Conservation (phyloP, 108 stramenopile genomes). For the Cyclotella atomus region DNA sequence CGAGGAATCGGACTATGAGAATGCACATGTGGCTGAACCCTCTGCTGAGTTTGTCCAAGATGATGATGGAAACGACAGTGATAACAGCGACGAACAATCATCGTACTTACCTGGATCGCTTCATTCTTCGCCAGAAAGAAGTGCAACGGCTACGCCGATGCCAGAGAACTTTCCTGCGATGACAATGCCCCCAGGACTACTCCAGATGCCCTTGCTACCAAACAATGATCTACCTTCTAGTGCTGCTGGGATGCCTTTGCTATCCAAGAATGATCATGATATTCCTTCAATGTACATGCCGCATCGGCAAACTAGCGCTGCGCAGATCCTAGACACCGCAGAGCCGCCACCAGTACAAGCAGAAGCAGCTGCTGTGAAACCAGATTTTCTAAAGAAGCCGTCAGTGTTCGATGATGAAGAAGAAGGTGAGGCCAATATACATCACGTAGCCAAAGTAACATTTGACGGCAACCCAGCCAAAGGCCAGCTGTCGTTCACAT, state of each 20-base stretch:
- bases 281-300: conserved; percentile 23
- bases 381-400: neutral
- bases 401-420: conserved; percentile 1
- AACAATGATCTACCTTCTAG: no score
- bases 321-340: neutral
- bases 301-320: conserved; percentile 7
- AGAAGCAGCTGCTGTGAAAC: neutral
- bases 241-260: neutral
- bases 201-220: neutral
- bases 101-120: conserved; percentile 19
- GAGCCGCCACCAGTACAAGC: neutral
- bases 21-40: neutral
- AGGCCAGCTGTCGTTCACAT: conserved; percentile 51
- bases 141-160: neutral
- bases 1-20: conserved; percentile 17
- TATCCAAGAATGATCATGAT: conserved; percentile 18
- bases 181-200: neutral
- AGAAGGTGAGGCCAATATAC: conserved; percentile 47
- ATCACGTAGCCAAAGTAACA: conserved; percentile 45
- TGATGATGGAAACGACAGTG: conserved; percentile 14
- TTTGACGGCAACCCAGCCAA: conserved; percentile 46
- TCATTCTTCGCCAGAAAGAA: conserved; percentile 13
- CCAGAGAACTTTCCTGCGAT: neutral
- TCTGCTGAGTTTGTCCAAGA: neutral
- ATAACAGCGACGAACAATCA: conserved; percentile 5